Percentiles rank a stretch among this genome's conserved stretches.
Evolutionary conservation across 164 flowering plant genomes (phyloP).

Genomic region (Kalanchoe fedtschenkoi): DNA sequence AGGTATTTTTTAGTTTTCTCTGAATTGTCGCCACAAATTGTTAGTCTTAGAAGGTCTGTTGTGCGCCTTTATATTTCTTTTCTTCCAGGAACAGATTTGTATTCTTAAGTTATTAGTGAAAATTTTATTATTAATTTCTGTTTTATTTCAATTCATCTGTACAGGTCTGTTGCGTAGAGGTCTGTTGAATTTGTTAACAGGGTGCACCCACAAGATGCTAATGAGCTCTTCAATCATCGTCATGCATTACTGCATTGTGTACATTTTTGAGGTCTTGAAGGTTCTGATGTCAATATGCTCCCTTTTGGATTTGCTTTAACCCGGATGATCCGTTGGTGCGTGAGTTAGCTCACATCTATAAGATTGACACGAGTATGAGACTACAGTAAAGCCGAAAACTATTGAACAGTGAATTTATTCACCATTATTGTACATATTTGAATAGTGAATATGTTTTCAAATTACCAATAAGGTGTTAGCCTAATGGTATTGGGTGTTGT

Average conservation of each 20-base stretch:
- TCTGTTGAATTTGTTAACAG: slow-evolving; percentile 20
- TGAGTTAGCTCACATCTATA: too few relatives aligned
- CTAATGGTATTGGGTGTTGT: too few relatives aligned
- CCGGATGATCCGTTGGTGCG: too few relatives aligned
- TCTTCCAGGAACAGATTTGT: neutral
- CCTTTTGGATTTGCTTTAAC: too few relatives aligned
- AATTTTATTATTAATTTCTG: neutral
- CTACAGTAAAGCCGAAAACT: too few relatives aligned
- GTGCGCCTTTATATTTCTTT: neutral
- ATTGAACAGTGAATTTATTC: too few relatives aligned
- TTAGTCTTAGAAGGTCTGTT: slow-evolving; percentile 41
- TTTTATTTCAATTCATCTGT: neutral
- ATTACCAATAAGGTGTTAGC: too few relatives aligned
- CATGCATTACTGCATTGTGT: slow-evolving; percentile 30
- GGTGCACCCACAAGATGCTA: slow-evolving; percentile 32
- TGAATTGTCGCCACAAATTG: slow-evolving; percentile 34
- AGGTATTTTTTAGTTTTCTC: too few relatives aligned
- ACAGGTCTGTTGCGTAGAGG: slow-evolving; percentile 21
- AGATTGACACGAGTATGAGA: too few relatives aligned
- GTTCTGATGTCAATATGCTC: too few relatives aligned
- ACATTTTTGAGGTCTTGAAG: slow-evolving; percentile 33
- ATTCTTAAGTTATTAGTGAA: neutral
- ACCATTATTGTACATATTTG: too few relatives aligned
- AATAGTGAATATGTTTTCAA: too few relatives aligned
- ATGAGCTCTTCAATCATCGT: slow-evolving; percentile 49